These are phyloP conservation scores for Saccharomycopsis hybrid DNA, from an alignment of 1,139 yeast genomes.

Conservation along the genomic window DNA sequence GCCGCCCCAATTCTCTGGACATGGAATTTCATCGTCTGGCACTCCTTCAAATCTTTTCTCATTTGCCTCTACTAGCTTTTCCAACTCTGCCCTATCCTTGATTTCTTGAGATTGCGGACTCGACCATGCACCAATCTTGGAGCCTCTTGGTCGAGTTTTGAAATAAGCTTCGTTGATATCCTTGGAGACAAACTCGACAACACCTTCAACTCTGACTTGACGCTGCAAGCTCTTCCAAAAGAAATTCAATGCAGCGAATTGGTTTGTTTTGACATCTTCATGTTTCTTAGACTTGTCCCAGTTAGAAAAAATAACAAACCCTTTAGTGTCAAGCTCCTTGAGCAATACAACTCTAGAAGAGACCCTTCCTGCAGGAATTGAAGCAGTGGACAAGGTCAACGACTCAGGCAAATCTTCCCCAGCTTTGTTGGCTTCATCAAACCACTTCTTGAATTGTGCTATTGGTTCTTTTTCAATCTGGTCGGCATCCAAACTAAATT, in stretches of 20 bases:
- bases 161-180: slow-evolving; percentile 76
- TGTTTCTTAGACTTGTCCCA: slow-evolving; percentile 86
- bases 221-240: slow-evolving; percentile 90
- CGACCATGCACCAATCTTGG: slow-evolving; percentile 96
- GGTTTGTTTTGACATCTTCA: slow-evolving; percentile 61
- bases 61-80: slow-evolving; percentile 40
- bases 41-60: slow-evolving; percentile 54
- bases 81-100: slow-evolving; percentile 53
- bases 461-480: slow-evolving; percentile 60
- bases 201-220: slow-evolving; percentile 89
- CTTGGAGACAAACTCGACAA: slow-evolving; percentile 63
- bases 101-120: slow-evolving; percentile 76
- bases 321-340: slow-evolving; percentile 80
- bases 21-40: slow-evolving; percentile 59
- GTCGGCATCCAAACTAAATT: slow-evolving; percentile 49
- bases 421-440: slow-evolving; percentile 61
- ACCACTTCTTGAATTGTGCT: slow-evolving; percentile 78
- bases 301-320: slow-evolving; percentile 86
- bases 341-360: slow-evolving; percentile 77
- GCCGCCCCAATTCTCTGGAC: slow-evolving; percentile 97
- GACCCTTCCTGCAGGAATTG: slow-evolving; percentile 81
- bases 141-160: slow-evolving; percentile 84
- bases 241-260: slow-evolving; percentile 78
- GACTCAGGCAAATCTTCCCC: slow-evolving; percentile 76
- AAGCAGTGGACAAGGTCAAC: slow-evolving; percentile 75